Conservation (phyloP, 768 basidiomycete genomes). For the Mycena leptocephala region DNA sequence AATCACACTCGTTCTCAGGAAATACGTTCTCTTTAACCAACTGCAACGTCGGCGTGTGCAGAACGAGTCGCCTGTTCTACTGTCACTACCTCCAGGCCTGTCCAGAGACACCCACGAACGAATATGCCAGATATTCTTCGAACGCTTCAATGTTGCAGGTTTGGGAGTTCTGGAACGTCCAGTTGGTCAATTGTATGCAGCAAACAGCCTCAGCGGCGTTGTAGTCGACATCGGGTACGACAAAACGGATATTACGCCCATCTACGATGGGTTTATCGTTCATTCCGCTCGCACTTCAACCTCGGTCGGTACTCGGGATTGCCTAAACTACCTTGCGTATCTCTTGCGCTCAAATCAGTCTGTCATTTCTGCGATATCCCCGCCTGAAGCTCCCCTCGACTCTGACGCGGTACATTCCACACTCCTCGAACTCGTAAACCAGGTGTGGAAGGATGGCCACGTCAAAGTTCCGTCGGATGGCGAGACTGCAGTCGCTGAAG, state of each 20-base stretch:
- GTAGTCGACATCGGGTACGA: constrained; percentile 88
- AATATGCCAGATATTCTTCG: constrained; percentile 90
- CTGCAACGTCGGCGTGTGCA: constrained; percentile 86
- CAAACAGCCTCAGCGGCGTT: constrained; percentile 79
- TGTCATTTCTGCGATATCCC: constrained; percentile 72
- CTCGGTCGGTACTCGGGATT: constrained; percentile 79
- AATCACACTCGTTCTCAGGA: constrained; percentile 67
- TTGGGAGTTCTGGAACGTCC: constrained; percentile 88
- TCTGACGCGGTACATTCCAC: constrained; percentile 64
- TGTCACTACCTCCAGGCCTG: constrained; percentile 78
- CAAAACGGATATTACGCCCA: constrained; percentile 82
- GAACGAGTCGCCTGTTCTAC: constrained; percentile 90
- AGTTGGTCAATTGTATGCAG: constrained; percentile 87
- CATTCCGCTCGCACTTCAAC: constrained; percentile 70
- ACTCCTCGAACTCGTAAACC: constrained; percentile 76
- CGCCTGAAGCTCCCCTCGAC: constrained; percentile 64
- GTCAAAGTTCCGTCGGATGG: constrained; percentile 84
- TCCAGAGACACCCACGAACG: constrained; percentile 80
- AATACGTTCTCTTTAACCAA: constrained; percentile 83
- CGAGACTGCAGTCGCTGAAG: constrained; percentile 77
- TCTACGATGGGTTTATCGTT: constrained; percentile 81
- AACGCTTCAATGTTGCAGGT: constrained; percentile 92
- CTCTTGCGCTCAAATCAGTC: constrained; percentile 80
- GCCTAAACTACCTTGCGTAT: constrained; percentile 83
- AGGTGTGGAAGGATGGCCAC: constrained; percentile 76